Conservation (phyloP, 108 stramenopile genomes). For the Fragilaria radians region DNA sequence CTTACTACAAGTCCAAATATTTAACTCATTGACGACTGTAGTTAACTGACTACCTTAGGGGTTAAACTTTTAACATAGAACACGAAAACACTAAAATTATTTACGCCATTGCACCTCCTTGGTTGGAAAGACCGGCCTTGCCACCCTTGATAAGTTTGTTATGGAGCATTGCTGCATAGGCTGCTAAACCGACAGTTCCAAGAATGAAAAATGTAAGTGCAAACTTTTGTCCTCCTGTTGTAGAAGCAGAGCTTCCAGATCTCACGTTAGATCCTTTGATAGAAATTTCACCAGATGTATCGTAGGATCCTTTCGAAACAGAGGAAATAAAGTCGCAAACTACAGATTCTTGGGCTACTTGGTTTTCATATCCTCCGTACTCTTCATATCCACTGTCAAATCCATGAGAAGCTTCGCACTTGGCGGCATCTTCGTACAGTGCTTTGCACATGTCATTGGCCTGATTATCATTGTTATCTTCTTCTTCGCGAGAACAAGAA, state of each 20-base stretch:
- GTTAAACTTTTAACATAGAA: too few species aligned
- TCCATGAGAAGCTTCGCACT: slow-evolving; percentile 76
- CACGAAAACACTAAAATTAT: too few species aligned
- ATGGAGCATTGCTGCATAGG: too few species aligned
- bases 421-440: slow-evolving; percentile 70
- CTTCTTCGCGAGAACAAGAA: slow-evolving; percentile 42
- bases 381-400: slow-evolving; percentile 45
- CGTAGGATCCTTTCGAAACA: slow-evolving; percentile 32
- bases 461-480: slow-evolving; percentile 23
- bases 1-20: too few species aligned
- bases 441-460: slow-evolving; percentile 60
- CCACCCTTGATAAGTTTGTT: too few species aligned
- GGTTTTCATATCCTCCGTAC: slow-evolving; percentile 56
- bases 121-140: too few species aligned
- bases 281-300: slow-evolving; percentile 37
- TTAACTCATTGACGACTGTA: too few species aligned
- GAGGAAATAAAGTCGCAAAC: slow-evolving; percentile 65
- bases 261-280: slow-evolving; percentile 32
- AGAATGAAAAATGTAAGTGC: slow-evolving; percentile 80
- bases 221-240: slow-evolving; percentile 81
- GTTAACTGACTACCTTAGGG: too few species aligned
- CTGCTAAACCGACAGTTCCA: slow-evolving; percentile 73
- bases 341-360: slow-evolving; percentile 51
- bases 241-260: slow-evolving; percentile 29
- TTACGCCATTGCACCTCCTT: too few species aligned